Percentiles rank a stretch among this genome's conserved stretches.
Conservation (phyloP, 495 filamentous ascomycete species). For the Neurospora sp. region DNA sequence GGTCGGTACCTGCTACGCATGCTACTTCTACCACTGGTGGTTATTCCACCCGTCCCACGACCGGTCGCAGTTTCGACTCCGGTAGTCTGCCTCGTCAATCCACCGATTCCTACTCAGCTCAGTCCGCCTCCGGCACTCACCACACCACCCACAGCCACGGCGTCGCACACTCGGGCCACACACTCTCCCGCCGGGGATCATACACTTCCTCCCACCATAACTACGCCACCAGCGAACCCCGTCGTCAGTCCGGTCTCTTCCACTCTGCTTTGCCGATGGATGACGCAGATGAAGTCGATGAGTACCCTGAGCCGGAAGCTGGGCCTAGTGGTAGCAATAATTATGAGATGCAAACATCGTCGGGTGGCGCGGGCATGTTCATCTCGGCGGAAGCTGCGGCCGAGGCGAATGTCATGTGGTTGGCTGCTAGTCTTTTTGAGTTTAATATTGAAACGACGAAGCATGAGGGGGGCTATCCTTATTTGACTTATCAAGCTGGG, state of each 20-base stretch:
- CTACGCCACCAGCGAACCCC: constrained; percentile 21
- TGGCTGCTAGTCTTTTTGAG: constrained; percentile 88
- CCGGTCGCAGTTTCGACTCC: constrained; percentile 42
- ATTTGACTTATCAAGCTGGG: constrained; percentile 87
- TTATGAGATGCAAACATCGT: not conserved
- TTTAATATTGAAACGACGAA: constrained; percentile 93
- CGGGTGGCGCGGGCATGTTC: not conserved
- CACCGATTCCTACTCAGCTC: constrained; percentile 28
- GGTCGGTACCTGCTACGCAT: constrained; percentile 8
- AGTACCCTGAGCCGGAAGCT: not conserved
- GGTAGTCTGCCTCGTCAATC: constrained; percentile 31
- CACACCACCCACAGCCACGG: not conserved
- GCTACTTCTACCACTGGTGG: constrained; percentile 8
- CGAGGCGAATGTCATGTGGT: constrained; percentile 51
- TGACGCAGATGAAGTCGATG: constrained; percentile 33
- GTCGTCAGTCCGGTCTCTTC: constrained; percentile 60
- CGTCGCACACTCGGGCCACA: constrained; percentile 21
- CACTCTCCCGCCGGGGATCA: not conserved
- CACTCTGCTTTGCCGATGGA: constrained; percentile 79
- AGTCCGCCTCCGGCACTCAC: constrained; percentile 8
- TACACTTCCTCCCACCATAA: not conserved
- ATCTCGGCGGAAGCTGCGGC: not conserved
- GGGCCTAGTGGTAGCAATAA: not conserved
- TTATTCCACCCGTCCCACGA: constrained; percentile 34
- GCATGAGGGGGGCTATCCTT: constrained; percentile 88